Evolutionary conservation across 331 rosid species (phyloP).

Genomic region (Arachis monticola): DNA sequence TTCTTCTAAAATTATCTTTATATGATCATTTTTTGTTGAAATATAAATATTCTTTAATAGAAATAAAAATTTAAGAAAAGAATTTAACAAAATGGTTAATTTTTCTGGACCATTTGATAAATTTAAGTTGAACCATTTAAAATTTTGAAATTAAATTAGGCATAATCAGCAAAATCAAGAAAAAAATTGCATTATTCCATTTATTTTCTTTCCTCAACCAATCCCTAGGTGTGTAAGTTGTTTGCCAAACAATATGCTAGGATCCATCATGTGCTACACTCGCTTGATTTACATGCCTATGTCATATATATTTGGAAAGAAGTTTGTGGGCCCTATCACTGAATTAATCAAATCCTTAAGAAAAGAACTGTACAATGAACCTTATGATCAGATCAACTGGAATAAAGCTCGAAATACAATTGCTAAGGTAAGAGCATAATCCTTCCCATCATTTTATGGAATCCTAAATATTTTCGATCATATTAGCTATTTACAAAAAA

Average conservation of each 20-base stretch:
- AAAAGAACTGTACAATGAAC: constrained; percentile 57
- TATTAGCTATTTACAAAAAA: no score
- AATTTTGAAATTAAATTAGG: no score
- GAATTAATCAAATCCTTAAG: constrained; percentile 49
- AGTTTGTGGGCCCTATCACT: constrained; percentile 62
- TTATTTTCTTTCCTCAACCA: neutral
- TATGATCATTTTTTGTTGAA: no score
- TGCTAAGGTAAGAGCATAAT: constrained; percentile 47
- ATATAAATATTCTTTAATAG: no score
- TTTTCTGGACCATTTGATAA: no score
- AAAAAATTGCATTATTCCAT: neutral
- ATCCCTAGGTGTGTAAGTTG: neutral
- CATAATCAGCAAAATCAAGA: no score
- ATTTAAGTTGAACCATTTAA: no score
- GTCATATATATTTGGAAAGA: constrained; percentile 72
- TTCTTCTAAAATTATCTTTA: no score
- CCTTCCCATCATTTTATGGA: no score
- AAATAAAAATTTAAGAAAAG: no score
- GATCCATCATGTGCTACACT: constrained; percentile 61
- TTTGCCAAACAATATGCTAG: constrained; percentile 38
- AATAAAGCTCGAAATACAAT: constrained; percentile 49
- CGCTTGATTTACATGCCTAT: constrained; percentile 68
- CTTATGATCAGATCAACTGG: constrained; percentile 60
- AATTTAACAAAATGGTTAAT: no score
- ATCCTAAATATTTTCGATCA: no score